Evolutionary conservation across 2,329 filamentous ascomycete species (phyloP).

Genomic region (Fusarium virguliforme): DNA sequence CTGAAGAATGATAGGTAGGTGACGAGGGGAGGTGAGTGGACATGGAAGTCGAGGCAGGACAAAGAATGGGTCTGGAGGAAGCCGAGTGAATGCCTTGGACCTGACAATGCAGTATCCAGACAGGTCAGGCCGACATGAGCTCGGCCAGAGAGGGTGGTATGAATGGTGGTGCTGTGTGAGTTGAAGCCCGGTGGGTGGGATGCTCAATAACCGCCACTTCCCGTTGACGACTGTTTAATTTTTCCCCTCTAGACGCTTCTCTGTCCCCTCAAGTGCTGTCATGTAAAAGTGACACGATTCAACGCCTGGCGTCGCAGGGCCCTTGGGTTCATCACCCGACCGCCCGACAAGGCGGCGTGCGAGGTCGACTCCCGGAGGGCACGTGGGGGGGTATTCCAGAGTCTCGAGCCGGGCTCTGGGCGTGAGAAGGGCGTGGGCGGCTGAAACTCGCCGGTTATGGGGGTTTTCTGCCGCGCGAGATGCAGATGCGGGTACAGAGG

Average conservation of each 20-base stretch:
- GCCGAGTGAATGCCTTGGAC: constrained; percentile 31
- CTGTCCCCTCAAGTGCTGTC: constrained; percentile 29
- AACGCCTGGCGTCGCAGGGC: constrained; percentile 37
- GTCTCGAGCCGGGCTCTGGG: constrained; percentile 29
- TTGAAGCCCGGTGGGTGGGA: constrained; percentile 32
- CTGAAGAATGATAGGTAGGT: constrained; percentile 27
- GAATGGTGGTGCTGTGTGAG: constrained; percentile 30
- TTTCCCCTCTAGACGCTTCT: constrained; percentile 27
- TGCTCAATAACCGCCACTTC: constrained; percentile 31
- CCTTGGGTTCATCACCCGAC: constrained; percentile 46
- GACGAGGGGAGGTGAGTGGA: constrained; percentile 33
- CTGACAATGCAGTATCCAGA: constrained; percentile 39
- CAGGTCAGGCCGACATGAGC: constrained; percentile 38
- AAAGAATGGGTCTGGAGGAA: constrained; percentile 31
- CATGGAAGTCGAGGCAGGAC: constrained; percentile 22
- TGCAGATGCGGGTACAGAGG: constrained; percentile 17
- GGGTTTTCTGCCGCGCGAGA: constrained; percentile 25
- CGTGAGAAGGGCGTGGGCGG: constrained; percentile 23
- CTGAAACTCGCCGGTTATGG: constrained; percentile 20
- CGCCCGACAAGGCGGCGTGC: constrained; percentile 32
- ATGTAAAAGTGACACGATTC: constrained; percentile 49
- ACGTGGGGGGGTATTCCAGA: constrained; percentile 45
- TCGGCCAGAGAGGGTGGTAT: constrained; percentile 39
- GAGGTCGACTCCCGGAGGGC: constrained; percentile 45
- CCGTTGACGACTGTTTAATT: constrained; percentile 16